A percentile compares a stretch with the other conserved stretches of the same genome.
These are phyloP conservation scores for Osmanthus fragrans DNA, from an alignment of 257 asterid species.

Conservation along the genomic window DNA sequence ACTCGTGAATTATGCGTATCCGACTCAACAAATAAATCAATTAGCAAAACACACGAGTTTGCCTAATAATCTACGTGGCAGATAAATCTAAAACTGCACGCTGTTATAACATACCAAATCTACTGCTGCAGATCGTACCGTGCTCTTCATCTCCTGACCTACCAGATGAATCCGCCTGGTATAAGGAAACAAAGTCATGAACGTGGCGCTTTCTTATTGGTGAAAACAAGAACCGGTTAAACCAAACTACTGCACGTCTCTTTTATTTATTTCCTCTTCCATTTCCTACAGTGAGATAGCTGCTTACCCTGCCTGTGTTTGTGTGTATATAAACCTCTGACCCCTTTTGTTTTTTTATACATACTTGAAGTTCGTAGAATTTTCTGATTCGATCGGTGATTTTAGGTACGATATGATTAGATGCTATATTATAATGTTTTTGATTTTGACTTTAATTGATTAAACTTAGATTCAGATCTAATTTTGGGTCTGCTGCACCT, in stretches of 20 bases:
- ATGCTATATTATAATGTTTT: neutral
- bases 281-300: neutral
- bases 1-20: neutral
- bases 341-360: neutral
- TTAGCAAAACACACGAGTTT: neutral
- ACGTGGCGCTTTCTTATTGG: neutral
- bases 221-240: neutral
- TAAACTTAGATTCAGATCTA: constrained; percentile 14
- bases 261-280: neutral
- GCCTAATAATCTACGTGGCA: neutral
- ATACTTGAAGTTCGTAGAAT: neutral
- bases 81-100: neutral
- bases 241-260: neutral
- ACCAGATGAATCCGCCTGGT: neutral
- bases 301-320: neutral
- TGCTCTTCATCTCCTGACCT: neutral
- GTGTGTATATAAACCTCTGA: neutral
- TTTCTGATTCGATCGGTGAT: neutral
- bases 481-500: constrained; percentile 7
- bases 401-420: constrained; percentile 4
- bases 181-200: neutral
- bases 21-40: neutral
- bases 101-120: neutral
- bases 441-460: neutral
- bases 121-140: neutral